Evolutionary conservation across 495 filamentous ascomycete genomes (phyloP).

Genomic region (Hypoxylon crocopeplum): DNA sequence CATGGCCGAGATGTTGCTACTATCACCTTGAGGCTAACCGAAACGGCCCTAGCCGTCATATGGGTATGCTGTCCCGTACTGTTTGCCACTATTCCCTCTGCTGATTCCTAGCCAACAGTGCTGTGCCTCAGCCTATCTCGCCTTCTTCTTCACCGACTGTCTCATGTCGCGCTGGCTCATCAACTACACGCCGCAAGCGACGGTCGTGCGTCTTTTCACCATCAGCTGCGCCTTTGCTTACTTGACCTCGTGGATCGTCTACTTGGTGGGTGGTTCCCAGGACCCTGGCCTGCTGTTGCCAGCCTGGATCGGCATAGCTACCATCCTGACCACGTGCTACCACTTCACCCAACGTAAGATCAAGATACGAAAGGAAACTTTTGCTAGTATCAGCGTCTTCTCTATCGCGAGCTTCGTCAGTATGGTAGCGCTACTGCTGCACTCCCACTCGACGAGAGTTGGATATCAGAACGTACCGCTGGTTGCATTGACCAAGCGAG

Average conservation of each 20-base stretch:
- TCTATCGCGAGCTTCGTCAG: constrained; percentile 77
- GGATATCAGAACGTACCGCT: constrained; percentile 37
- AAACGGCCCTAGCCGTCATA: constrained; percentile 80
- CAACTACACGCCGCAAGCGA: constrained; percentile 85
- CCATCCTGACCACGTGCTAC: constrained; percentile 78
- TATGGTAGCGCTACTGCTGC: constrained; percentile 72
- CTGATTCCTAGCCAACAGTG: constrained; percentile 59
- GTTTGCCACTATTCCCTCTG: neutral
- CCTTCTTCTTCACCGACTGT: constrained; percentile 89
- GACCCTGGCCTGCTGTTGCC: constrained; percentile 81
- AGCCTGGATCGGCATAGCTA: constrained; percentile 86
- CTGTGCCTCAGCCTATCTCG: constrained; percentile 81
- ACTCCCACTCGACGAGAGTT: constrained; percentile 64
- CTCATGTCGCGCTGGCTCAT: constrained; percentile 93
- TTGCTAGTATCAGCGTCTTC: constrained; percentile 77
- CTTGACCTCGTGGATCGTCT: constrained; percentile 79
- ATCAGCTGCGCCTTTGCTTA: constrained; percentile 82
- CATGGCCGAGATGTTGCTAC: constrained; percentile 32
- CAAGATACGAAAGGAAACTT: constrained; percentile 81
- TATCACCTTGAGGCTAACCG: constrained; percentile 65
- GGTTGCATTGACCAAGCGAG: constrained; percentile 31
- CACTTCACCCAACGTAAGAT: constrained; percentile 82
- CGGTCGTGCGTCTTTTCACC: constrained; percentile 81
- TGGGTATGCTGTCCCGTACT: constrained; percentile 67
- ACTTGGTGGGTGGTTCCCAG: constrained; percentile 74